Conservation (phyloP, 768 basidiomycete genomes). For the Leucocoprinus birnbaumii region DNA sequence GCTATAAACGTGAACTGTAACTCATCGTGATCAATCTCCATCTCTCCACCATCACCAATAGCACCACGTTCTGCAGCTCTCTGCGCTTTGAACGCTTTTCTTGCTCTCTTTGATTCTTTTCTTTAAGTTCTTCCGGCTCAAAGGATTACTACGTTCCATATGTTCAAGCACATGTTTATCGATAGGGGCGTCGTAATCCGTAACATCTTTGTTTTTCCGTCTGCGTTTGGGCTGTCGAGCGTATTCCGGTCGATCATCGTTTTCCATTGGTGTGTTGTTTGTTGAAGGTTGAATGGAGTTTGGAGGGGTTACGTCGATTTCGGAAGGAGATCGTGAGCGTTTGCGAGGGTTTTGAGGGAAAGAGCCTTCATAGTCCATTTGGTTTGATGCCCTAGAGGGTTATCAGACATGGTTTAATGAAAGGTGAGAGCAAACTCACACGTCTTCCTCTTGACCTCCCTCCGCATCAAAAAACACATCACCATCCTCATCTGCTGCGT, state of each 20-base stretch:
- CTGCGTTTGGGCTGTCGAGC: conserved; percentile 57
- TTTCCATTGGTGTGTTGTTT: conserved; percentile 15
- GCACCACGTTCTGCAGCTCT: conserved; percentile 6
- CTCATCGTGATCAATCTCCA: conserved; percentile 47
- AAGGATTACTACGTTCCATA: conserved; percentile 56
- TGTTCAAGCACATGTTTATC: conserved; percentile 40
- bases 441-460: conserved; percentile 38
- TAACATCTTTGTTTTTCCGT: conserved; percentile 52
- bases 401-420: not conserved
- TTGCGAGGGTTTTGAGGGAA: conserved; percentile 32
- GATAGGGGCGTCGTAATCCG: conserved; percentile 48
- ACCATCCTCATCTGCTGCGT: conserved; percentile 40
- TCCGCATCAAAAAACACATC: conserved; percentile 42
- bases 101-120: conserved; percentile 60
- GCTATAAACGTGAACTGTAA: conserved; percentile 49
- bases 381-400: conserved; percentile 17
- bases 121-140: conserved; percentile 59
- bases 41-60: conserved; percentile 26
- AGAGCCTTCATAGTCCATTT: conserved; percentile 34
- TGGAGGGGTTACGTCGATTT: conserved; percentile 3
- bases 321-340: conserved; percentile 37
- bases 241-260: conserved; percentile 19
- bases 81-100: conserved; percentile 42
- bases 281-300: conserved; percentile 5
- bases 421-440: conserved; percentile 21